Percentiles rank a stretch among this genome's conserved stretches.
These are phyloP conservation scores for Boletus tylopilopsis DNA, from an alignment of 768 basidiomycete genomes.

Conservation along the genomic window DNA sequence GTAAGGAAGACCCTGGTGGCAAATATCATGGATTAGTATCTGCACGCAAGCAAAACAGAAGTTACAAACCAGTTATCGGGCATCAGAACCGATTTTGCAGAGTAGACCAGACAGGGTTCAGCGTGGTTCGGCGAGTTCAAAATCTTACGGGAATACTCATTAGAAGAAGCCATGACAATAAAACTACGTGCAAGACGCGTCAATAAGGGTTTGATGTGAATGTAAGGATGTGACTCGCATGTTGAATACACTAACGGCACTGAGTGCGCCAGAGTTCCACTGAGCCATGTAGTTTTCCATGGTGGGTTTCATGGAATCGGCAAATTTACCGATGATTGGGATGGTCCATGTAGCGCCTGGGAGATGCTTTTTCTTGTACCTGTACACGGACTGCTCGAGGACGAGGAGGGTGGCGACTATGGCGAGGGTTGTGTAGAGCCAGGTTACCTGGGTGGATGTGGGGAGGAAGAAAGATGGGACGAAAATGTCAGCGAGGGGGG, in stretches of 20 bases:
- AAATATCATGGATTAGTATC: not conserved
- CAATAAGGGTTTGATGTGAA: not conserved
- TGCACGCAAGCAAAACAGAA: not conserved
- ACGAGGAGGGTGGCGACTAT: conserved; percentile 72
- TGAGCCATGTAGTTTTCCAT: conserved; percentile 90
- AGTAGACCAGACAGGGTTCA: conserved; percentile 91
- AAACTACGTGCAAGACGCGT: conserved; percentile 56
- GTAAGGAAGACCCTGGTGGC: conserved; percentile 90
- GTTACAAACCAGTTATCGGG: conserved; percentile 78
- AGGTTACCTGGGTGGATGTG: conserved; percentile 29
- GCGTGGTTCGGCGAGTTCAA: conserved; percentile 90
- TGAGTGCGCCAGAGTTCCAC: conserved; percentile 87
- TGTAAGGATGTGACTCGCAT: conserved; percentile 55
- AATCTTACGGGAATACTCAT: conserved; percentile 91
- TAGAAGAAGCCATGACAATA: conserved; percentile 97
- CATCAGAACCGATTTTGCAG: conserved; percentile 81
- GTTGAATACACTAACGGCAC: conserved; percentile 94
- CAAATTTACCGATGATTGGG: conserved; percentile 96
- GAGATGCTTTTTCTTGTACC: conserved; percentile 83
- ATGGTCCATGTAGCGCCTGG: conserved; percentile 92
- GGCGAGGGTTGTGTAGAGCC: conserved; percentile 68
- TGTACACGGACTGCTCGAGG: conserved; percentile 85
- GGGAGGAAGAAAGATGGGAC: conserved; percentile 43
- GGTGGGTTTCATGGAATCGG: conserved; percentile 86
- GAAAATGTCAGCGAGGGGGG: conserved; percentile 41